phyloP scores from a whole-genome alignment of 1,284 basidiomycete species.

The Meripilus lineatus region DNA sequence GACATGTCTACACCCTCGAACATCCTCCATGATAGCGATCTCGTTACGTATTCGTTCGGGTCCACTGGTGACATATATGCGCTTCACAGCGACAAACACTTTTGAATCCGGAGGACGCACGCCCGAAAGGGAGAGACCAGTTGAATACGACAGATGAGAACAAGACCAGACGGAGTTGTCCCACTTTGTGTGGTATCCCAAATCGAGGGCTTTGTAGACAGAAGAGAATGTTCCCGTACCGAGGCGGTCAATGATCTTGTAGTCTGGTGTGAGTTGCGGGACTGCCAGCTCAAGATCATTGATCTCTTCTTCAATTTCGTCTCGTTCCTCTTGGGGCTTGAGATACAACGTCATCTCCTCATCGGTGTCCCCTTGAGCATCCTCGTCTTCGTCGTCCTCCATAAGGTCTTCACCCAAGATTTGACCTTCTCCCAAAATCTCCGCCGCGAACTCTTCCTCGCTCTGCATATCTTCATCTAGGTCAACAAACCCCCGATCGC shows the following conservation, averaged over 20 bases:
- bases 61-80: conserved; percentile 95
- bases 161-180: conserved; percentile 82
- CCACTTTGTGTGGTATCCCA: conserved; percentile 71
- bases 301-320: conserved; percentile 78
- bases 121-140: conserved; percentile 54
- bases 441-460: conserved; percentile 39
- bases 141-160: conserved; percentile 51
- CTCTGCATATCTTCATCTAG: conserved; percentile 47
- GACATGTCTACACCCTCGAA: conserved; percentile 77
- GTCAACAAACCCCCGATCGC: conserved; percentile 28
- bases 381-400: conserved; percentile 32
- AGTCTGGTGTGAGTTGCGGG: conserved; percentile 61
- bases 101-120: conserved; percentile 38
- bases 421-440: conserved; percentile 22
- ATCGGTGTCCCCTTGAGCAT: conserved; percentile 39
- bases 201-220: conserved; percentile 95
- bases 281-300: conserved; percentile 55
- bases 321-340: conserved; percentile 64
- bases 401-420: conserved; percentile 29
- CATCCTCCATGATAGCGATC: conserved; percentile 87
- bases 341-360: conserved; percentile 53
- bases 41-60: conserved; percentile 94
- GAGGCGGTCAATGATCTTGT: conserved; percentile 84
- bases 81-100: conserved; percentile 91
- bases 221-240: conserved; percentile 99